Evolutionary conservation across 495 filamentous ascomycete genomes (phyloP).

Genomic region (Hypoxylon perforatum): DNA sequence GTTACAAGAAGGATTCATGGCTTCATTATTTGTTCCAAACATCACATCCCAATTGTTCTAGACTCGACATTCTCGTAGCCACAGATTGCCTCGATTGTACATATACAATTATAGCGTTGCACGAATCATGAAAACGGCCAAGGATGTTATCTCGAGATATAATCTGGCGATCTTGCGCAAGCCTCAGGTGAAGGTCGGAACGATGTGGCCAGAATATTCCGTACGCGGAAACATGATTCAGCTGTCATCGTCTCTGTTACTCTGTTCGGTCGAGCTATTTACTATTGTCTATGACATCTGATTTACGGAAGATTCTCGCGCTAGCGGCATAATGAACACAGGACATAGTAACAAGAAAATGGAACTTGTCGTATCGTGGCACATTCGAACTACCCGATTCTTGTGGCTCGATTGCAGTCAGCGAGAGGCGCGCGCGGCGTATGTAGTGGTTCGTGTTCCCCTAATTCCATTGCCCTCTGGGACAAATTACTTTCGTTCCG

Average conservation of each 20-base stretch:
- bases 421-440: conserved; percentile 29
- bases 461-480: conserved; percentile 27
- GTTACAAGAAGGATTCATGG: neutral
- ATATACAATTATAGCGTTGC: conserved; percentile 18
- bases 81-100: conserved; percentile 10
- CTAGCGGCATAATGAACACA: conserved; percentile 9
- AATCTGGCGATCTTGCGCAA: conserved; percentile 14
- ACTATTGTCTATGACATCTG: conserved; percentile 2
- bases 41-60: conserved; percentile 14
- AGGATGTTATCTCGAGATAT: neutral
- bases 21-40: conserved; percentile 8
- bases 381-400: conserved; percentile 24
- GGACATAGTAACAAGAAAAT: neutral
- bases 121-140: conserved; percentile 10
- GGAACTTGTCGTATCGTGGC: conserved; percentile 10
- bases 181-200: neutral
- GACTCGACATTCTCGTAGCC: conserved; percentile 12
- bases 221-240: conserved; percentile 5
- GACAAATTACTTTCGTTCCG: conserved; percentile 44
- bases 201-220: neutral
- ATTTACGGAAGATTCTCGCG: conserved; percentile 11
- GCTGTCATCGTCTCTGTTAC: conserved; percentile 18
- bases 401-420: conserved; percentile 39
- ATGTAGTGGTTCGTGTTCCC: conserved; percentile 32
- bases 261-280: neutral